Conservation (phyloP, 2,329 filamentous ascomycete genomes). For the Penicillium glabrum region DNA sequence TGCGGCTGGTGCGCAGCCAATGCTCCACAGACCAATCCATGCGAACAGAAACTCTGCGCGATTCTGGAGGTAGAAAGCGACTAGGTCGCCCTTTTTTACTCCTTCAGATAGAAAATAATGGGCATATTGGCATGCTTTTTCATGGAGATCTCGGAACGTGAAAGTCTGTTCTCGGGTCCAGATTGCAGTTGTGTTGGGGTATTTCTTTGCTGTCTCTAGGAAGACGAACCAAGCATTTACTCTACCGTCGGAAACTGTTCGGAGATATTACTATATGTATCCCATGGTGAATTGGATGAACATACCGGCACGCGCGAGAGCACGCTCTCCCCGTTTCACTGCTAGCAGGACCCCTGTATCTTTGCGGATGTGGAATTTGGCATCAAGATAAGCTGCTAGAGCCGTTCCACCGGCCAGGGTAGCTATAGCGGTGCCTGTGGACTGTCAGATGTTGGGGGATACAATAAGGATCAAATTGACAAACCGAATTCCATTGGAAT, state of each 20-base stretch:
- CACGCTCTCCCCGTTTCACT: slow-evolving; percentile 44
- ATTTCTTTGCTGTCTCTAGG: slow-evolving; percentile 54
- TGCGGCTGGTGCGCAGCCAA: slow-evolving; percentile 68
- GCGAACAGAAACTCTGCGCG: slow-evolving; percentile 66
- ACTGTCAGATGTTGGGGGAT: not conserved
- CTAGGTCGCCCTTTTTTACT: slow-evolving; percentile 60
- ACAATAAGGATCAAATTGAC: not conserved
- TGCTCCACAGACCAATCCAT: slow-evolving; percentile 64
- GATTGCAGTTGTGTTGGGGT: slow-evolving; percentile 59
- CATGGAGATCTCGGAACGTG: slow-evolving; percentile 58
- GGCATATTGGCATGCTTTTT: slow-evolving; percentile 60
- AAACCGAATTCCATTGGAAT: not conserved
- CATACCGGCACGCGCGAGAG: slow-evolving; percentile 52
- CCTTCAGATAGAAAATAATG: slow-evolving; percentile 62
- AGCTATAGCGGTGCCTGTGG: slow-evolving; percentile 25
- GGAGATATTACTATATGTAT: slow-evolving; percentile 28
- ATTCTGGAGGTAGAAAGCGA: slow-evolving; percentile 68
- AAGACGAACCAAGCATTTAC: slow-evolving; percentile 67
- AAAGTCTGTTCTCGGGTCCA: slow-evolving; percentile 66
- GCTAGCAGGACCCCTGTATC: slow-evolving; percentile 56
- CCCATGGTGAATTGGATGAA: not conserved
- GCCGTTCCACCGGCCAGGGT: slow-evolving; percentile 28
- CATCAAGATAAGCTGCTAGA: slow-evolving; percentile 51
- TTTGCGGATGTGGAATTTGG: slow-evolving; percentile 65
- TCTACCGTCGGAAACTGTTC: slow-evolving; percentile 36